Base-by-base conservation (phyloP, 2,329 filamentous ascomycete genomes). In the Colletotrichum endophyticum region DNA sequence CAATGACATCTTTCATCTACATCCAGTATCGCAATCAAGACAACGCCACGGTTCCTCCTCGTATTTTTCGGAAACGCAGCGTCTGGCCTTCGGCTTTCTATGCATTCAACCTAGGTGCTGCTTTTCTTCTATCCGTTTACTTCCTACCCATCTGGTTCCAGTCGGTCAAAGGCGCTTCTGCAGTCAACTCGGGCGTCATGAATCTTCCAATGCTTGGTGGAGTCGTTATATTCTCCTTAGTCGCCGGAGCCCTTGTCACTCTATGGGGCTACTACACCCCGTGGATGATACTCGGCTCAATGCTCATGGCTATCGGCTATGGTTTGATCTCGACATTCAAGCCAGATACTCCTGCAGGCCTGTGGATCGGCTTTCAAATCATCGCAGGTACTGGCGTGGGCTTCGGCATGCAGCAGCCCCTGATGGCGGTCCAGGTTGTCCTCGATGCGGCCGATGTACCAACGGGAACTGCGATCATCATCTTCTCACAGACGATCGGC, bases 111-210 rank as follows among this genome's bases (percentile, higher is more conserved):
- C 85, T 86, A 39, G 83, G 86, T 36, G 84, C 82, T 1, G 82
- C 81, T 22, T 81, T 78, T 56, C 71, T 80, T 4, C 64, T 80
- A 12, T 78, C 77, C 5, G 75, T 87, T 27, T 87, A 87, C 76
- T 88, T 84, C 73, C 74, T 88, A 0, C 86, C 87, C 2, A 85
- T 88, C 44, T 89, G 86, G 85, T 89, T 89, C 78, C 86, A 88
- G 77, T 84, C 86, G 6, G 85, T 89, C 19, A 83, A 87, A 49
- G 85, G 84, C 11, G 83, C 83, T 22, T 82, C 80, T 3, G 84
- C 87, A 1, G 82, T 85, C 27, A 79, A 83, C 56, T 86, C 86
- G 8, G 86, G 86, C 5, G 83, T 87, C 49, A 83, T 82, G n/a
- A 86, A 84, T 66, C 79, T 88, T 6, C 87, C 86, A 6, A 81